Base-by-base conservation (phyloP, 352 stramenopile species). In the Globisporangium radiosum region DNA sequence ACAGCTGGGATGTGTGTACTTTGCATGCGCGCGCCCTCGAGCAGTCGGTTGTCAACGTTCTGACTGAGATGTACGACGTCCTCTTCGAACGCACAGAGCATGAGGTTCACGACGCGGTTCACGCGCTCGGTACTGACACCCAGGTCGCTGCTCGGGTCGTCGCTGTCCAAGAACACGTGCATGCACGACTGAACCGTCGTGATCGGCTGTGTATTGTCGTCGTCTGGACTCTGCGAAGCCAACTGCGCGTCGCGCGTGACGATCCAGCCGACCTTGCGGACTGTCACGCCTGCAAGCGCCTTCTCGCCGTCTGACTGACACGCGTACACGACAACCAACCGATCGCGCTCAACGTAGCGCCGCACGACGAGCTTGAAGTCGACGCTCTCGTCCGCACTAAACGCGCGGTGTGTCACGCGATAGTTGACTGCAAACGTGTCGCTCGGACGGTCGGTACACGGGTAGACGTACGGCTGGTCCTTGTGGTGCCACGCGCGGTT, bases 371-470 rank as follows among this genome's bases (percentile, higher is more conserved):
- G 33, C 37, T 63, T 63, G 33, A 58, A 33, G 44, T 47, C 47
- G 25, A 44, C 11, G 43, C 13, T 40, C 44, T 52, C 14, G 45
- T 39, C n/a, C 36, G 11, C 40, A 2, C 33, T 13, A n/a, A 57
- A 50, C 9, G 17, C 43, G 8, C 52, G 47, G 48, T 38, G 39
- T 10, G 37, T 36, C 42, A 52, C 44, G 36, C 50, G 57, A 40
- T 54, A 57, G 50, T 57, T 63, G 50, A 57, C 40, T 9, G 51
- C 50, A 17, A 63, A 57, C 50, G 57, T 63, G n/a, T 57, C 57
- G 7, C 44, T 19, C 4, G 40, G 36, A n/a, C 42, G 14, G 4
- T n/a, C n/a, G 4, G 15, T 33, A 11, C 52, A 57, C 39, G 43
- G 52, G 19, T 63, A 57, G 1, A 8, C 14, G 47, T 61, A 55